phyloP scores from a whole-genome alignment of 1,284 basidiomycete species.

The Cryptococcus amylolentus region DNA sequence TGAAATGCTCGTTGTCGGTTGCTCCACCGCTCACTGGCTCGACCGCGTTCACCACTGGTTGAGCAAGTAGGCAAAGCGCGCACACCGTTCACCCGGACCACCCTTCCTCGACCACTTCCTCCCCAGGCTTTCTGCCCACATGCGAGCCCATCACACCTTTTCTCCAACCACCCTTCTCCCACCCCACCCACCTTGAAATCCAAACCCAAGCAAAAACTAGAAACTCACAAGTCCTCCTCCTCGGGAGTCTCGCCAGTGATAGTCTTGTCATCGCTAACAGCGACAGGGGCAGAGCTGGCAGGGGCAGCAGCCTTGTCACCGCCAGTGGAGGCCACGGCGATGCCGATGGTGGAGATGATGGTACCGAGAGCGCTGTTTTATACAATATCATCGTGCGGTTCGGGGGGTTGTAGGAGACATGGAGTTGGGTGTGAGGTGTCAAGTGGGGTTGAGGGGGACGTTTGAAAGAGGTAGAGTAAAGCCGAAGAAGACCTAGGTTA shows the following conservation, averaged over 20 bases:
- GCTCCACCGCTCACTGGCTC: no score
- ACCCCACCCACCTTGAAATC: not conserved
- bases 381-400: not conserved
- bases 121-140: not conserved
- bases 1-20: no score
- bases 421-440: not conserved
- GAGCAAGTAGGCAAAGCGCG: no score
- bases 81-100: no score
- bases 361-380: conserved; percentile 42
- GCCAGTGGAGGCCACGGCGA: conserved; percentile 32
- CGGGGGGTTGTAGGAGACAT: not conserved
- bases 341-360: conserved; percentile 38
- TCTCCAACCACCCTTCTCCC: not conserved
- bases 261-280: conserved; percentile 26
- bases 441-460: not conserved
- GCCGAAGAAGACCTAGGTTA: not conserved
- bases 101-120: no score
- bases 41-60: no score
- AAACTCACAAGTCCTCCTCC: conserved; percentile 41
- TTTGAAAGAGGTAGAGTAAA: not conserved
- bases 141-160: not conserved
- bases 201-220: not conserved
- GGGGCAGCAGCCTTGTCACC: conserved; percentile 30
- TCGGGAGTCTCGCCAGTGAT: conserved; percentile 28
- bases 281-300: conserved; percentile 11